Percentiles rank a stretch among this genome's conserved stretches.
These are phyloP conservation scores for Volvox carteri DNA, from an alignment of 163 green algal species.

Conservation along the genomic window DNA sequence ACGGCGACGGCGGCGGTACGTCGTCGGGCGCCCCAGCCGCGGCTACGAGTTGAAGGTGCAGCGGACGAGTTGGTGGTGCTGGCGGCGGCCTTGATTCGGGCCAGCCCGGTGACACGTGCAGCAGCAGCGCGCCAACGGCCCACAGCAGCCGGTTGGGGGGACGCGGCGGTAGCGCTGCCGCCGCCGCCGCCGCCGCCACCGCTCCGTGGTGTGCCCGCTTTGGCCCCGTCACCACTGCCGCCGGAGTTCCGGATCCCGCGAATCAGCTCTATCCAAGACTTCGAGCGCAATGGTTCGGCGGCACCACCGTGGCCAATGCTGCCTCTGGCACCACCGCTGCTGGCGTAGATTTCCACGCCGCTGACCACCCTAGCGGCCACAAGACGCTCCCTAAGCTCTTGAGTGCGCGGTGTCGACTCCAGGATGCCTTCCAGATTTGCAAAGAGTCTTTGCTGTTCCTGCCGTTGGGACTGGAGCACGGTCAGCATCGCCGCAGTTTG, in stretches of 20 bases:
- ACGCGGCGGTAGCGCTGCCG: neutral
- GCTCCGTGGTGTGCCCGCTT: no score
- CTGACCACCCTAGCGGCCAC: no score
- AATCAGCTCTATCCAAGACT: neutral
- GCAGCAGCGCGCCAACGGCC: neutral
- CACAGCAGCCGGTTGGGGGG: neutral
- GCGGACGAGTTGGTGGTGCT: no score
- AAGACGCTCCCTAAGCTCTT: neutral
- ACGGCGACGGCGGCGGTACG: neutral
- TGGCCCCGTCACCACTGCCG: neutral
- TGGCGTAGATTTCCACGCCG: no score
- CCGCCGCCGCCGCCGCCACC: neutral
- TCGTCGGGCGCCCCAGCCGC: constrained; percentile 22
- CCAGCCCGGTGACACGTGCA: no score
- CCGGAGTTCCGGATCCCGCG: neutral
- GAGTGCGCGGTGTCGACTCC: neutral
- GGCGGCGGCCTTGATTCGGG: no score
- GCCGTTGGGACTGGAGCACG: neutral
- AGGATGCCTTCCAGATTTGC: neutral
- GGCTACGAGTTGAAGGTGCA: neutral
- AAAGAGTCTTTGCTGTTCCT: neutral
- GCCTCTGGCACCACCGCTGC: no score
- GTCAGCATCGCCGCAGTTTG: neutral
- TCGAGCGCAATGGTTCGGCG: no score
- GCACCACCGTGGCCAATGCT: no score